phyloP scores from a whole-genome alignment of 2,329 filamentous ascomycete genomes.

The Exophiala sp. region DNA sequence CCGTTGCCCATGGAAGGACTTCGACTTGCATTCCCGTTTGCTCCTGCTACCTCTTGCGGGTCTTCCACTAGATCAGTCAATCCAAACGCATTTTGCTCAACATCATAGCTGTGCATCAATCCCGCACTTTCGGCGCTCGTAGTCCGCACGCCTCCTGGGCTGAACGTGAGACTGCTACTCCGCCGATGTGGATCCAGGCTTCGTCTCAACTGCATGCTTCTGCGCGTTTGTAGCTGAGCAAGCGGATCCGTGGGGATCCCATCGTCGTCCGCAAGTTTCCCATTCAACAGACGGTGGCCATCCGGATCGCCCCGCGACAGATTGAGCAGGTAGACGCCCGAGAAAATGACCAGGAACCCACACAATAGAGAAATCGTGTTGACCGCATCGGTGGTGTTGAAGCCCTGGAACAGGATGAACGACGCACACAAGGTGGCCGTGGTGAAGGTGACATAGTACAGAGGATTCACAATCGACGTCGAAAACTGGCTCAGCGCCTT shows the following conservation, averaged over 20 bases:
- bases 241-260: constrained; percentile 88
- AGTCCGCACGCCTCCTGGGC: constrained; percentile 52
- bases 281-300: constrained; percentile 63
- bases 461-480: constrained; percentile 92
- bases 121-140: constrained; percentile 61
- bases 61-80: constrained; percentile 77
- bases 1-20: constrained; percentile 14
- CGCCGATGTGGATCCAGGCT: constrained; percentile 53
- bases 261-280: constrained; percentile 58
- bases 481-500: constrained; percentile 96
- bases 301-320: constrained; percentile 90
- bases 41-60: constrained; percentile 19
- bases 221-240: constrained; percentile 80
- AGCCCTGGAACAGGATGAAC: constrained; percentile 92
- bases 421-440: constrained; percentile 91
- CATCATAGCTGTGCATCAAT: constrained; percentile 83
- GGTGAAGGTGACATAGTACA: constrained; percentile 97
- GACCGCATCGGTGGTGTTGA: constrained; percentile 88
- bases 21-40: constrained; percentile 6
- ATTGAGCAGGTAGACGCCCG: constrained; percentile 91
- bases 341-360: constrained; percentile 91
- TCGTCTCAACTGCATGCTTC: constrained; percentile 86
- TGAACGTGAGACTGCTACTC: constrained; percentile 48
- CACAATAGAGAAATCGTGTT: constrained; percentile 90
- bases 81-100: constrained; percentile 74